Evolutionary conservation across 148 eudicot genomes (phyloP).

Genomic region (Hydrangea macrophylla): DNA sequence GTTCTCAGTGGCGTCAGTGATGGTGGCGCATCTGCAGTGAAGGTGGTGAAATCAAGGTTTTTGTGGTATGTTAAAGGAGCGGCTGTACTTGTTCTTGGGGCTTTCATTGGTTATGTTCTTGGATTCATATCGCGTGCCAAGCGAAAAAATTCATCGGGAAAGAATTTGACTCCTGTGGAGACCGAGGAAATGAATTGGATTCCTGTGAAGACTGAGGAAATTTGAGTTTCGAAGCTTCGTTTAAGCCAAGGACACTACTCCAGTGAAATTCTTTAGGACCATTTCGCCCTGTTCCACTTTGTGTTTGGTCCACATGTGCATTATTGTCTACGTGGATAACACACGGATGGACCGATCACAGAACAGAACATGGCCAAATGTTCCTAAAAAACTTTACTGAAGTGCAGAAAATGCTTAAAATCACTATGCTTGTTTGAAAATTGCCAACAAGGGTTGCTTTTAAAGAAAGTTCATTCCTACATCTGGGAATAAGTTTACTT

Average conservation of each 20-base stretch:
- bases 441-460: not conserved
- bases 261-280: too few relatives aligned
- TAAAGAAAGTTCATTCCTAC: not conserved
- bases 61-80: constrained; percentile 51
- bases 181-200: constrained; percentile 50
- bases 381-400: too few relatives aligned
- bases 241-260: not conserved
- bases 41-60: constrained; percentile 15
- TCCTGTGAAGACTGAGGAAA: constrained; percentile 67
- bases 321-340: too few relatives aligned
- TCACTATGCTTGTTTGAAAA: not conserved
- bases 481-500: not conserved
- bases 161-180: constrained; percentile 58
- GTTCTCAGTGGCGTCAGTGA: constrained; percentile 38
- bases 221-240: constrained; percentile 21
- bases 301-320: too few relatives aligned
- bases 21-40: constrained; percentile 18
- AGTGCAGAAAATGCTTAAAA: not conserved
- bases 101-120: constrained; percentile 61
- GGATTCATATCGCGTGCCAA: constrained; percentile 56
- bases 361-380: too few relatives aligned
- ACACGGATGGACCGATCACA: too few relatives aligned
- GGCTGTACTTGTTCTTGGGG: constrained; percentile 57
- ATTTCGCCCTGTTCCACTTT: too few relatives aligned
- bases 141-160: constrained; percentile 31